Evolutionary conservation across 352 stramenopile species (phyloP).

Genomic region (Phytophthora ramorum): DNA sequence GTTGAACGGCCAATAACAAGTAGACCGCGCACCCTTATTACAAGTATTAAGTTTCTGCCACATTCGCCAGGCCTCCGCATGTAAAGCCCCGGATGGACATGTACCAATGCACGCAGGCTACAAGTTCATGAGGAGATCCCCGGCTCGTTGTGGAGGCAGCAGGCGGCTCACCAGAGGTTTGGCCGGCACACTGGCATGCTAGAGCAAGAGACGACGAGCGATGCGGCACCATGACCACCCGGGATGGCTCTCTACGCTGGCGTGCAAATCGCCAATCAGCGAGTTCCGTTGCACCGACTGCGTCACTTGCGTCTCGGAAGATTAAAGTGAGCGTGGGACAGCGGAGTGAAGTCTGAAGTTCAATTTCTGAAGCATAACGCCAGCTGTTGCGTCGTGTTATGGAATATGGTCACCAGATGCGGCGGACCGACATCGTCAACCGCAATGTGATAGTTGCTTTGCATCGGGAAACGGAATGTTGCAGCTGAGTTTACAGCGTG

Average conservation of each 20-base stretch:
- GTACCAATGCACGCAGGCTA: too few relatives aligned
- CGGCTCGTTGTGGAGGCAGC: too few relatives aligned
- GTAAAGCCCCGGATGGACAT: too few relatives aligned
- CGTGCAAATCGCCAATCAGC: conserved; percentile 21
- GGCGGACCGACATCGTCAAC: conserved; percentile 3
- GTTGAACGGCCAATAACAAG: too few relatives aligned
- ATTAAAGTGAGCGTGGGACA: conserved; percentile 17
- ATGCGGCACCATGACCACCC: background rate
- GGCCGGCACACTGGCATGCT: too few relatives aligned
- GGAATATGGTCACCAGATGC: conserved; percentile 5
- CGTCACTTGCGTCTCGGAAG: conserved; percentile 16
- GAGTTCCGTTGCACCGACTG: conserved; percentile 2
- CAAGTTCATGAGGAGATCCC: background rate
- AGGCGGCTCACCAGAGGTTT: too few relatives aligned
- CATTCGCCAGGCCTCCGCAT: too few relatives aligned
- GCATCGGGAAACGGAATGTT: conserved; percentile 12
- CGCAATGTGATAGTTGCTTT: background rate
- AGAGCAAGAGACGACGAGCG: too few relatives aligned
- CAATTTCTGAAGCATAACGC: conserved; percentile 24
- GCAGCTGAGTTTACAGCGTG: conserved; percentile 11
- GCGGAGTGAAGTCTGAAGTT: conserved; percentile 18
- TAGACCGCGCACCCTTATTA: too few relatives aligned
- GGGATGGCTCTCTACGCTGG: conserved; percentile 2
- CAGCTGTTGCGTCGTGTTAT: conserved; percentile 9
- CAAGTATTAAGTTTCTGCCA: too few relatives aligned